Evolutionary conservation across 192 early-diverging fungal species (phyloP).

Genomic region (Pilaira anomala): DNA sequence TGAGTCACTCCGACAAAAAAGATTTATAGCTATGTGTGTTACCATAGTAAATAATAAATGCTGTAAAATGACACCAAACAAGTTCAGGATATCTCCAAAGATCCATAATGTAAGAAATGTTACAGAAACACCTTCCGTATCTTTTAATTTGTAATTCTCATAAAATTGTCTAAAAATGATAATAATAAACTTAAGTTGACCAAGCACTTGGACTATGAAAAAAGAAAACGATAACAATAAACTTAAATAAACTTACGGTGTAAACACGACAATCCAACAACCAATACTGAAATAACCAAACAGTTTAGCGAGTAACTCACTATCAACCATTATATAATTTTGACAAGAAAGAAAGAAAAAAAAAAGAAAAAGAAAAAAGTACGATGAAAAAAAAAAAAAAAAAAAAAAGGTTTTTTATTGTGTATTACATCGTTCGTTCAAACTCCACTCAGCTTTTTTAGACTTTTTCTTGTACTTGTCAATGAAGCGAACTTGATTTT

Average conservation of each 20-base stretch:
- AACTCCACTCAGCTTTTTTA: background rate
- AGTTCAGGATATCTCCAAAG: slow-evolving; percentile 72
- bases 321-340: background rate
- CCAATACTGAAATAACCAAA: slow-evolving; percentile 66
- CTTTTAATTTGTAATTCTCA: slow-evolving; percentile 73
- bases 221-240: background rate
- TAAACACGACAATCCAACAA: slow-evolving; percentile 82
- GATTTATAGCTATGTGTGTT: slow-evolving; percentile 7
- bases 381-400: background rate
- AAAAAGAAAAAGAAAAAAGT: background rate
- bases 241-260: slow-evolving; percentile 73
- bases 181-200: slow-evolving; percentile 1
- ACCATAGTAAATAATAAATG: slow-evolving; percentile 67
- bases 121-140: slow-evolving; percentile 73
- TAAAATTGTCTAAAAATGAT: slow-evolving; percentile 60
- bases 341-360: background rate
- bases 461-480: slow-evolving; percentile 30
- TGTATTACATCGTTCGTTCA: too few relatives aligned
- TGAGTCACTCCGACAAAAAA: background rate
- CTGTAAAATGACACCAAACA: slow-evolving; percentile 66
- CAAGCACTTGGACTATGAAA: background rate
- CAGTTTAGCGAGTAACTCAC: slow-evolving; percentile 32
- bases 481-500: slow-evolving; percentile 42
- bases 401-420: background rate
- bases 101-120: slow-evolving; percentile 72